Evolutionary conservation across 257 asterid genomes (phyloP).

Genomic region (Dorcoceras hygrometricum): DNA sequence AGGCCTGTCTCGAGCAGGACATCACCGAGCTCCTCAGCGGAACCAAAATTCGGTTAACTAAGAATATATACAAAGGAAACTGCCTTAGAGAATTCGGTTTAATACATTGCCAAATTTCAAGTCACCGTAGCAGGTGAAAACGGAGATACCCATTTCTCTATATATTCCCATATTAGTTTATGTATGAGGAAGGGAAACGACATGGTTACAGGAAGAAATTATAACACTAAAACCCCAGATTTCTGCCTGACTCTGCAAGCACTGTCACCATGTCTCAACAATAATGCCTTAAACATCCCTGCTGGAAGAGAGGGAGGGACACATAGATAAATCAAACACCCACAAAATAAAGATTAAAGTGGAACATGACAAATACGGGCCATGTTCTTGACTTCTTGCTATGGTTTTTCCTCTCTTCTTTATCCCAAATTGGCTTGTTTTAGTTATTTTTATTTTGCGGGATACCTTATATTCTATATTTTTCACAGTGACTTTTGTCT

Average conservation of each 20-base stretch:
- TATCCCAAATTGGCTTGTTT: too few species aligned
- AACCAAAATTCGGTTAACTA: too few species aligned
- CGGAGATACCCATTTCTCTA: not conserved
- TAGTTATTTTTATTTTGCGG: not conserved
- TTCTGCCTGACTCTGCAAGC: not conserved
- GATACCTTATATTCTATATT: slow-evolving; percentile 19
- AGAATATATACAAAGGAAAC: too few species aligned
- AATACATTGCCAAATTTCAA: too few species aligned
- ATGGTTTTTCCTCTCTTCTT: not conserved
- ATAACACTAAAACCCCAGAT: not conserved
- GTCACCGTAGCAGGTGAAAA: not conserved
- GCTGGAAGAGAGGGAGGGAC: slow-evolving; percentile 15
- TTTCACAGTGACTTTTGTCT: slow-evolving; percentile 18
- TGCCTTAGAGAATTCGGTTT: too few species aligned
- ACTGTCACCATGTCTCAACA: not conserved
- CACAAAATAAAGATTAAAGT: not conserved
- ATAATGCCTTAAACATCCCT: slow-evolving; percentile 14
- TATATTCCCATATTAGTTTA: not conserved
- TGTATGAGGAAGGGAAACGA: not conserved
- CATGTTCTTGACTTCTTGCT: not conserved
- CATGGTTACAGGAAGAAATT: not conserved
- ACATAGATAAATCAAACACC: not conserved
- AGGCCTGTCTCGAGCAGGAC: too few species aligned
- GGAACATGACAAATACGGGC: slow-evolving; percentile 19
- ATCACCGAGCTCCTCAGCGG: too few species aligned